These are phyloP conservation scores for Cercospora beticola DNA, from an alignment of 2,329 filamentous ascomycete species.

Conservation along the genomic window DNA sequence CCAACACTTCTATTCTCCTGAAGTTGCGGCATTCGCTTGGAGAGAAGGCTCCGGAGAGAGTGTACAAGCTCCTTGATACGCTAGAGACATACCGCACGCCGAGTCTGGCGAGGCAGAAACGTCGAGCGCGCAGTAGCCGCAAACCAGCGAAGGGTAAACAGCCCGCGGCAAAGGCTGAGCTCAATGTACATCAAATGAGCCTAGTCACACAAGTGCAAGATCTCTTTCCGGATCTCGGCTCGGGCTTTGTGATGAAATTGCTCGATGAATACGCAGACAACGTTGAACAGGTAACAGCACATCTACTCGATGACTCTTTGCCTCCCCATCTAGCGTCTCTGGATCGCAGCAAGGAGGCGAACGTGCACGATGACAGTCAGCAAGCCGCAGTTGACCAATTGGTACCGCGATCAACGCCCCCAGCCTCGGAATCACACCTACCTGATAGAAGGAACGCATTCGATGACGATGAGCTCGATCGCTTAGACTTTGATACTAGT, in stretches of 20 bases:
- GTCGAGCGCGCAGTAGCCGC: constrained; percentile 60
- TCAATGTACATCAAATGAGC: constrained; percentile 80
- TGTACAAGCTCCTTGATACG: constrained; percentile 60
- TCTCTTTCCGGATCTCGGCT: constrained; percentile 82
- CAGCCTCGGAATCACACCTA: constrained; percentile 38
- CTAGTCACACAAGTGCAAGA: constrained; percentile 90
- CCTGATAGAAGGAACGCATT: constrained; percentile 70
- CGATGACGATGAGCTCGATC: constrained; percentile 77
- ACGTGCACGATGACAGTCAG: constrained; percentile 35
- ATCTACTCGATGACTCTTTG: constrained; percentile 75
- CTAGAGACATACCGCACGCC: constrained; percentile 58
- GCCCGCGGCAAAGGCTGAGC: constrained; percentile 43
- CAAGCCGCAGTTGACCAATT: constrained; percentile 42
- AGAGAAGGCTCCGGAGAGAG: constrained; percentile 54
- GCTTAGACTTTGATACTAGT: constrained; percentile 63
- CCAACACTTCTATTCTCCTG: constrained; percentile 71
- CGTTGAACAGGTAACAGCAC: constrained; percentile 75
- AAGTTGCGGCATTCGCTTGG: constrained; percentile 58
- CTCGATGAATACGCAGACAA: constrained; percentile 77
- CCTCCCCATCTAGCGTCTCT: constrained; percentile 64
- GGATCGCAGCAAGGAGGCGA: constrained; percentile 66
- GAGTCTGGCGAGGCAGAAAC: constrained; percentile 54
- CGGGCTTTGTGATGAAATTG: constrained; percentile 75
- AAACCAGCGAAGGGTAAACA: constrained; percentile 65
- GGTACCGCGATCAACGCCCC: constrained; percentile 60